Evolutionary conservation across 352 stramenopile species (phyloP), one percentile per base, ranked within the genome.

Genomic region (Thraustotheca clavata): DNA sequence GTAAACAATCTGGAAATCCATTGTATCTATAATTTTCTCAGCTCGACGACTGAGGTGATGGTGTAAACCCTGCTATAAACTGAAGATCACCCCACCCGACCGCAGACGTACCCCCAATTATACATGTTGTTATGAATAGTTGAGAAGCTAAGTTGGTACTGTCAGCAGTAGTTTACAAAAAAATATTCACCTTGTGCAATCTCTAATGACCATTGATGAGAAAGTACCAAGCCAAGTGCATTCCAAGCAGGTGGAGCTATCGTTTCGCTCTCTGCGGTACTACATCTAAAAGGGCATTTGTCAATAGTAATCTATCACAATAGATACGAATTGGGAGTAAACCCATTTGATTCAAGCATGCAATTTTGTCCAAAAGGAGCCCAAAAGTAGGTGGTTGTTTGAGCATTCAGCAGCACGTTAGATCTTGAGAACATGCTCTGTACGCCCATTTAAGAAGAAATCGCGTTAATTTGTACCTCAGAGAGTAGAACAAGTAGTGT

Each of bases 1-100:
- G 54, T 9, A 62, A 27, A 29, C 54, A 62, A 8, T 47, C 32
- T 22, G 54, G 54, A 16, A 49, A 62, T 5, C 40, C 32, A 34
- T 65, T 46, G 38, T 65, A 65, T 11, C 57, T 65, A 39, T 50
- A 16, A 16, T n/a, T n/a, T n/a, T n/a, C n/a, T n/a, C n/a, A n/a
- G n/a, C n/a, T n/a, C n/a, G n/a, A n/a, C n/a, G n/a, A n/a, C n/a
- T n/a, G n/a, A n/a, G n/a, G n/a, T n/a, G n/a, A n/a, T n/a, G n/a
- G n/a, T n/a, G n/a, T n/a, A n/a, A n/a, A 62, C 54, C 54, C 54
- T 6, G 54, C 54, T 29, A 62, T 40, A 40, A 62, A 62, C 1
- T 62, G 14, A 24, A 62, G 26, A n/a, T 62, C 39, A 12, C 38
- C 22, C 54, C 54, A 62, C 18, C 54, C 54, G 11, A 62, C 54